phyloP scores from a whole-genome alignment of 805 yeast species.

The Hanseniaspora lindneri region DNA sequence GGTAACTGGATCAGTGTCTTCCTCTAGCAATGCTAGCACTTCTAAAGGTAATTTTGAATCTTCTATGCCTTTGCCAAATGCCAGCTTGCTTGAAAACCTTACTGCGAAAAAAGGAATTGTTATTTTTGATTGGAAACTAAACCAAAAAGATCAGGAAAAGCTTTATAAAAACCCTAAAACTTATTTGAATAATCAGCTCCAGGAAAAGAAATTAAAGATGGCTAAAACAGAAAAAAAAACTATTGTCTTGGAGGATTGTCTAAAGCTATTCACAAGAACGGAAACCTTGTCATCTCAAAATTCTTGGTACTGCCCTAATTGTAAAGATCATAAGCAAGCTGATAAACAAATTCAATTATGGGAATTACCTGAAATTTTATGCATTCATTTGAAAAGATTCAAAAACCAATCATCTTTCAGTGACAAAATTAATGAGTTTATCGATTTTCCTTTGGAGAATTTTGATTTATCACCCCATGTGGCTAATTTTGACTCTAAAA shows the following conservation, averaged over 20 bases:
- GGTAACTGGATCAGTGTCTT: too few species aligned
- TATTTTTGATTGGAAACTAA: conserved; percentile 25
- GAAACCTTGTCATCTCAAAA: conserved; percentile 83
- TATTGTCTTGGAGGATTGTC: conserved; percentile 60
- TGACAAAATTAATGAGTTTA: conserved; percentile 76
- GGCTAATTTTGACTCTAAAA: conserved; percentile 20
- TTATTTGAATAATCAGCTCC: background rate
- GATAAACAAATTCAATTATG: conserved; percentile 82
- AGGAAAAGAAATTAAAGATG: conserved; percentile 17
- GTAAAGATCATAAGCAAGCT: conserved; percentile 83
- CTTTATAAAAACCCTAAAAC: conserved; percentile 16
- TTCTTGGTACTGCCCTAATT: conserved; percentile 84
- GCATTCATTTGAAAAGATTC: conserved; percentile 83
- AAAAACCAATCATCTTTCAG: conserved; percentile 73
- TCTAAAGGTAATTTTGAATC: too few species aligned
- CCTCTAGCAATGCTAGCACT: too few species aligned
- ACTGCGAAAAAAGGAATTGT: conserved; percentile 4
- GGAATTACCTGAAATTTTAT: conserved; percentile 84
- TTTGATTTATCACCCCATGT: conserved; percentile 60
- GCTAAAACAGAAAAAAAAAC: conserved; percentile 28
- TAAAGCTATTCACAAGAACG: conserved; percentile 60
- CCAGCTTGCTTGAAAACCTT: background rate
- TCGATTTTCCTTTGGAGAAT: conserved; percentile 77
- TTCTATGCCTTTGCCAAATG: too few species aligned
- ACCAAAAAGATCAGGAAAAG: conserved; percentile 36